Conservation (phyloP, 148 eudicot species). For the Pharnaceum exiguum region DNA sequence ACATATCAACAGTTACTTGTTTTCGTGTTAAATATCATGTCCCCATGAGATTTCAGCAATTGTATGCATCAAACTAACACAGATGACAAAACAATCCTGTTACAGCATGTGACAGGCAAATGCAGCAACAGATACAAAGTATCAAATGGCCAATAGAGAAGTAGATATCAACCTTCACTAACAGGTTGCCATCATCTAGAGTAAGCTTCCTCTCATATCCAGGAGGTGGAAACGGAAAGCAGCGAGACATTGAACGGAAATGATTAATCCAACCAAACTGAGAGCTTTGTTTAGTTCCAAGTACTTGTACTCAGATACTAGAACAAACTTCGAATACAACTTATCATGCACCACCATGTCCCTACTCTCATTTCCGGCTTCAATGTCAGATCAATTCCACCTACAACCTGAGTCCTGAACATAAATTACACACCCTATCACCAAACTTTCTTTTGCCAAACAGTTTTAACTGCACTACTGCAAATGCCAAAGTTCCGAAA, state of each 20-base stretch:
- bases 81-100: not conserved
- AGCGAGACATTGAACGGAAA: constrained; percentile 53
- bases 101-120: not conserved
- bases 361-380: constrained; percentile 36
- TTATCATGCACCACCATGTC: constrained; percentile 42
- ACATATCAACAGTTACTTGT: not conserved
- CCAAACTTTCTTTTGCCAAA: constrained; percentile 17
- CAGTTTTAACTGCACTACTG: constrained; percentile 12
- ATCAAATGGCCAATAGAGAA: constrained; percentile 10
- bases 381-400: constrained; percentile 4
- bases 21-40: not conserved
- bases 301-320: constrained; percentile 16
- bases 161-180: constrained; percentile 37
- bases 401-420: constrained; percentile 20
- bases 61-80: constrained; percentile 5
- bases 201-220: constrained; percentile 52
- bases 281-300: constrained; percentile 27
- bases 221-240: constrained; percentile 73
- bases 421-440: constrained; percentile 18
- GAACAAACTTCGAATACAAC: constrained; percentile 26
- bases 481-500: constrained; percentile 17
- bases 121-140: not conserved
- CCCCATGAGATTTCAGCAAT: not conserved
- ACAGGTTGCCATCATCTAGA: constrained; percentile 33
- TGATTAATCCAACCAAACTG: constrained; percentile 9